Evolutionary conservation across 163 green algal species (phyloP).

Genomic region (Coccomyxa subellipsoidea): DNA sequence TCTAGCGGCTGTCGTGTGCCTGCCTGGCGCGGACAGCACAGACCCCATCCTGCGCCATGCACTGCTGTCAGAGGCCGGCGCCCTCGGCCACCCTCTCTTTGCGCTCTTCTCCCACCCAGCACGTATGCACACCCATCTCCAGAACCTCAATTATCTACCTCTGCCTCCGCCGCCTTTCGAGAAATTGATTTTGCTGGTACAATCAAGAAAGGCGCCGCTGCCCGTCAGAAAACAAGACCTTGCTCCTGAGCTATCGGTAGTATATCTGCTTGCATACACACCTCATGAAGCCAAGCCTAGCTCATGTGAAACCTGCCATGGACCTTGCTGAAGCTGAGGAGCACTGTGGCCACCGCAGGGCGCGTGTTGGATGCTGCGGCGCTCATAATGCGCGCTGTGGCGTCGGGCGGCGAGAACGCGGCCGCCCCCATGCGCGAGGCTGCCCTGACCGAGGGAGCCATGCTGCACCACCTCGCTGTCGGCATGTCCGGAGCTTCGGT

Average conservation of each 20-base stretch:
- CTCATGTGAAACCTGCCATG: background rate
- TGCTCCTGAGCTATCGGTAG: too few species aligned
- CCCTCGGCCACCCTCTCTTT: slow-evolving; percentile 73
- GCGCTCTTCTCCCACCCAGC: slow-evolving; percentile 73
- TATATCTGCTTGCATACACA: too few species aligned
- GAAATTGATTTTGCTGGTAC: too few species aligned
- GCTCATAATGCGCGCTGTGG: slow-evolving; percentile 74
- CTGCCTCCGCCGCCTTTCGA: too few species aligned
- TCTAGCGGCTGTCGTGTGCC: slow-evolving; percentile 50
- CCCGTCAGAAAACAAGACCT: too few species aligned
- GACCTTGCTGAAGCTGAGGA: background rate
- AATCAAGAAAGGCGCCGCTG: too few species aligned
- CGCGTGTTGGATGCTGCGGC: slow-evolving; percentile 65
- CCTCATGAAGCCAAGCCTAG: too few species aligned
- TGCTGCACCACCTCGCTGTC: slow-evolving; percentile 70
- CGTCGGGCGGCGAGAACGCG: slow-evolving; percentile 60
- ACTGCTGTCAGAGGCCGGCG: slow-evolving; percentile 52
- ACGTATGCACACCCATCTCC: background rate
- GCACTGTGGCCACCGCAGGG: background rate
- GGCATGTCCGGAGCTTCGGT: background rate
- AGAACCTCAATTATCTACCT: too few species aligned
- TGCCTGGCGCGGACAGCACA: slow-evolving; percentile 58
- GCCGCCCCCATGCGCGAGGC: slow-evolving; percentile 77
- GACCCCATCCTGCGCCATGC: slow-evolving; percentile 44
- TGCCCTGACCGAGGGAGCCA: slow-evolving; percentile 72